phyloP scores from a whole-genome alignment of 352 stramenopile species.

The Pythium rishiriense region DNA sequence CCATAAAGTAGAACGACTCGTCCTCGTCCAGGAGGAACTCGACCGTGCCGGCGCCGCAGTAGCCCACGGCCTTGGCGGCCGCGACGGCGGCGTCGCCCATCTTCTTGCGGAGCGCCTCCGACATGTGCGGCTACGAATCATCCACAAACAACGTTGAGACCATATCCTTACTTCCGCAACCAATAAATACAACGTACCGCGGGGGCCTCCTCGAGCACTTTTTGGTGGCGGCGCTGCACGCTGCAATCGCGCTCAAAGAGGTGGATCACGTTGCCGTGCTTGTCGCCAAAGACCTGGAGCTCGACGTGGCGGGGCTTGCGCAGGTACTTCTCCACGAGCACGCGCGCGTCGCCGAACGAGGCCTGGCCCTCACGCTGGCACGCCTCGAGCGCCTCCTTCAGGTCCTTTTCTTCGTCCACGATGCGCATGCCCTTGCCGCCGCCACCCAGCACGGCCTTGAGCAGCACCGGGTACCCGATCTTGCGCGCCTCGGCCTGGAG shows the following conservation, averaged over 20 bases:
- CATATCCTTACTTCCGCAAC: neutral
- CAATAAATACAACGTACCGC: slow-evolving; percentile 52
- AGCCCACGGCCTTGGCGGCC: slow-evolving; percentile 89
- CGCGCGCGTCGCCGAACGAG: slow-evolving; percentile 88
- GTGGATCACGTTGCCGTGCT: slow-evolving; percentile 87
- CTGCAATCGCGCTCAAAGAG: slow-evolving; percentile 91
- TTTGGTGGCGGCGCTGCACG: slow-evolving; percentile 92
- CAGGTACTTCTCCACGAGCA: slow-evolving; percentile 93
- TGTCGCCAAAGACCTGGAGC: slow-evolving; percentile 93
- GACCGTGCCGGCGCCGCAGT: slow-evolving; percentile 92
- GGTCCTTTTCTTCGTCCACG: slow-evolving; percentile 76
- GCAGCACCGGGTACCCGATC: slow-evolving; percentile 92
- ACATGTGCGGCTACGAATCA: slow-evolving; percentile 69
- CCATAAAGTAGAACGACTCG: slow-evolving; percentile 95
- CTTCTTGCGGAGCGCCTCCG: slow-evolving; percentile 73
- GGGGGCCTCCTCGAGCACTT: slow-evolving; percentile 93
- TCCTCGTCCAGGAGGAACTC: slow-evolving; percentile 93
- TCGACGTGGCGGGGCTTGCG: slow-evolving; percentile 90
- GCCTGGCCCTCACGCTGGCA: slow-evolving; percentile 85
- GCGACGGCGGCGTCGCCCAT: slow-evolving; percentile 89
- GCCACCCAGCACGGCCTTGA: slow-evolving; percentile 91
- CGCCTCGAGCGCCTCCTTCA: slow-evolving; percentile 80
- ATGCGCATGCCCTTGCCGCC: slow-evolving; percentile 94
- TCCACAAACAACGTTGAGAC: neutral
- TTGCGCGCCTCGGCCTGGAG: slow-evolving; percentile 74